Base-by-base conservation (phyloP, 768 basidiomycete genomes). In the Mycena indigotica region DNA sequence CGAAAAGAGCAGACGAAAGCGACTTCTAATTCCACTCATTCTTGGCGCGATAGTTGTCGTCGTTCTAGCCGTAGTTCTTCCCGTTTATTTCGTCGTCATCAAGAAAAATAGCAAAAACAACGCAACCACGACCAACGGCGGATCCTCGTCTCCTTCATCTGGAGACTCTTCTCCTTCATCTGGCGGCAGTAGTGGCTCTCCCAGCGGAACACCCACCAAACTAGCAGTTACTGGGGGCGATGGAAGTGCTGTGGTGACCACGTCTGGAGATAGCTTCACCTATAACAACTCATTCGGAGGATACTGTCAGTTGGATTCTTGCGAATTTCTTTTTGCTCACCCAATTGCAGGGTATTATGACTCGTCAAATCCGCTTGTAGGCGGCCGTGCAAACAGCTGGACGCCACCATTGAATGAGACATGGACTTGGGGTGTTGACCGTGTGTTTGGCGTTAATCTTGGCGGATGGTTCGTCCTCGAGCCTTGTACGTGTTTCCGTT, bases 241-340 rank as follows among this genome's bases (percentile, higher is more conserved):
- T 66, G 92, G 91, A 13, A 88, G 86, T 25, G 75, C 76, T 4
- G 73, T 93, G 52, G 83, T 79, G 4, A 75, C 78, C 17, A 84
- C 80, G 2, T 80, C 91, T 66, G 93, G 93, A 0, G 73, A 83
- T 1, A 85, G 80, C 2, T 89, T 94, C 72, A 84, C 78, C 2
- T 95, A 96, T 70, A 77, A 76, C 58, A 95, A 95, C 71, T 73
- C 80, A 19, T 89, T 91, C 67, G 91, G 86, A 29, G 89, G 88
- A 30, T 83, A 79, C 65, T 89, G 87, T 86, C 69, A 81, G 85
- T 78, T 53, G 24, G 32, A 58, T 63, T 28, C 59, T 28, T 55
- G 28, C 52, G n/a, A n/a, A n/a, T n/a, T 52, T 12, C 40, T 45
- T 40, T 44, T 50, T 51, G 53, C 52, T 39, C 6, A 30, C 38